Conservation (phyloP, 2,329 filamentous ascomycete species). For the Fusarium secorum region DNA sequence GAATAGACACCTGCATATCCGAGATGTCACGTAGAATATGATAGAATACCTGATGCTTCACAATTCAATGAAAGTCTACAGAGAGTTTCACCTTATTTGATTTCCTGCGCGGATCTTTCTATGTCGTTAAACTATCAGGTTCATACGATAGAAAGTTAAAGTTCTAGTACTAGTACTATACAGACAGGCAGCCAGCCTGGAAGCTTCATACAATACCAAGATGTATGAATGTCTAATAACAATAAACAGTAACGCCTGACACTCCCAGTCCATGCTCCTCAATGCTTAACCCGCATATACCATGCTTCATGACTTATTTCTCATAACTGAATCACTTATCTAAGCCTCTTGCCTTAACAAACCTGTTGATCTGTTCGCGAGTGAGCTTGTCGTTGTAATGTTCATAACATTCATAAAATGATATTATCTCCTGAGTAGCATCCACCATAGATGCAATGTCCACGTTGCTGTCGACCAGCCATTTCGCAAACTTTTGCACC, state of each 20-base stretch:
- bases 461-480: slow-evolving; percentile 85
- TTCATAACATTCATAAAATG: slow-evolving; percentile 78
- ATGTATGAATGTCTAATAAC: not conserved
- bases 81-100: not conserved
- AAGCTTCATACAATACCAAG: not conserved
- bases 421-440: slow-evolving; percentile 90
- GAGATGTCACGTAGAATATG: not conserved
- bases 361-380: slow-evolving; percentile 65
- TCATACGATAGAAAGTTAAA: not conserved
- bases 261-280: slow-evolving; percentile 14
- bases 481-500: slow-evolving; percentile 72
- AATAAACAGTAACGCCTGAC: slow-evolving; percentile 1
- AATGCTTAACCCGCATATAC: slow-evolving; percentile 6
- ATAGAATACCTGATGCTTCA: not conserved
- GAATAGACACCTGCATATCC: not conserved
- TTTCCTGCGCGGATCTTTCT: not conserved
- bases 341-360: slow-evolving; percentile 65
- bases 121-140: not conserved
- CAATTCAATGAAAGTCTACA: not conserved
- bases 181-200: not conserved
- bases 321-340: slow-evolving; percentile 54
- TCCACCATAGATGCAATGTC: slow-evolving; percentile 87
- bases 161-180: not conserved
- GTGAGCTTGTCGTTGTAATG: slow-evolving; percentile 68
- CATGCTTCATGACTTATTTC: slow-evolving; percentile 37